Conservation (phyloP, 164 flowering plant species). For the Cinnamomum micranthum region DNA sequence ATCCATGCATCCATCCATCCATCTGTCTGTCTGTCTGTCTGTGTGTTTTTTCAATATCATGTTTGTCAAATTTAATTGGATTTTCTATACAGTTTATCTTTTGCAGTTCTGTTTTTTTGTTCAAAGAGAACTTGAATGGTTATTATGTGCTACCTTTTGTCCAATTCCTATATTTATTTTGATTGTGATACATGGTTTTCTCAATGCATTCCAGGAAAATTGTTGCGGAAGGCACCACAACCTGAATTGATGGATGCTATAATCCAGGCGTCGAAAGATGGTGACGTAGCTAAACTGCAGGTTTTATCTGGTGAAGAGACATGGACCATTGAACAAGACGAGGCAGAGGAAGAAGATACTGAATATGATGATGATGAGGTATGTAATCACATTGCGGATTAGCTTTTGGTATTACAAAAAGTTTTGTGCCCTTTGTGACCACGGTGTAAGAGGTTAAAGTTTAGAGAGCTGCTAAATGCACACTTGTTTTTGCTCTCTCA, state of each 20-base stretch:
- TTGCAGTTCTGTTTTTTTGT: not conserved
- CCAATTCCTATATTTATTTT: not conserved
- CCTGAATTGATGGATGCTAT: slow-evolving; percentile 75
- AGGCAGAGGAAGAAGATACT: slow-evolving; percentile 36
- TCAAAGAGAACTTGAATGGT: not conserved
- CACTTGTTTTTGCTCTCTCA: not conserved
- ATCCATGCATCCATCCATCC: too few relatives aligned
- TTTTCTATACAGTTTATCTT: not conserved
- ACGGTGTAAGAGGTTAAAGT: not conserved
- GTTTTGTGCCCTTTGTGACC: not conserved
- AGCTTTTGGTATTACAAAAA: not conserved
- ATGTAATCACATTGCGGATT: not conserved
- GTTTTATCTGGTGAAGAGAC: slow-evolving; percentile 34
- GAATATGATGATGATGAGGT: slow-evolving; percentile 41
- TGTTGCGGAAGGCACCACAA: slow-evolving; percentile 53
- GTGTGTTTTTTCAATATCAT: too few relatives aligned
- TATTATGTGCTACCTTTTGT: not conserved
- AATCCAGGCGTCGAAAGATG: slow-evolving; percentile 71
- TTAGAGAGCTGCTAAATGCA: not conserved
- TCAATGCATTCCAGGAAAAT: slow-evolving; percentile 50
- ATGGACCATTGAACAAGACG: slow-evolving; percentile 28
- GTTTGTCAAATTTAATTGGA: too few relatives aligned
- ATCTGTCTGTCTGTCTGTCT: too few relatives aligned
- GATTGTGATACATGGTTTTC: not conserved
- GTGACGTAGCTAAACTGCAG: slow-evolving; percentile 50